Conservation (phyloP, 2,329 filamentous ascomycete species). For the Mycocentrospora acerina region DNA sequence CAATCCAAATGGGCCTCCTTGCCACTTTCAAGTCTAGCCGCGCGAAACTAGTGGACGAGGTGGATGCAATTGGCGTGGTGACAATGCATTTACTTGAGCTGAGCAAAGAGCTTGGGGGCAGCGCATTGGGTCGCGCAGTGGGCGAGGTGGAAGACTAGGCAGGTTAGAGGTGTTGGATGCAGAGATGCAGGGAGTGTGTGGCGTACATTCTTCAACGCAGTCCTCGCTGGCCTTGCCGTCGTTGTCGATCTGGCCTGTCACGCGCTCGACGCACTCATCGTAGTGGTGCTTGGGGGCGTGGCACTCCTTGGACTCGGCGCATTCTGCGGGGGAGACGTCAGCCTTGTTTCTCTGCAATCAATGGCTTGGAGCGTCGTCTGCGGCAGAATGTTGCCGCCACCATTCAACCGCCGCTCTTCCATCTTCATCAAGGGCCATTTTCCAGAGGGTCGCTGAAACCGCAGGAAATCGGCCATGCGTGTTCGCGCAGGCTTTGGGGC, state of each 20-base stretch:
- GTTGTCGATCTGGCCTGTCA: conserved; percentile 69
- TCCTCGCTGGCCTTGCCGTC: conserved; percentile 82
- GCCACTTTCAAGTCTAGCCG: conserved; percentile 16
- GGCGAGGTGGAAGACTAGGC: conserved; percentile 91
- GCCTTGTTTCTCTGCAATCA: conserved; percentile 3
- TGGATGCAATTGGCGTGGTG: conserved; percentile 10
- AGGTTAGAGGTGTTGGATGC: neutral
- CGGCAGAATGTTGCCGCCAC: no score
- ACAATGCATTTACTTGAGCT: conserved; percentile 72
- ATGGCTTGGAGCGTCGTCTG: no score
- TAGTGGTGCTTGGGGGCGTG: conserved; percentile 93
- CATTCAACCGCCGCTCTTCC: no score
- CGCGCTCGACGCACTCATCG: conserved; percentile 96
- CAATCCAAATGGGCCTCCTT: conserved; percentile 18
- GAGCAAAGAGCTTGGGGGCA: conserved; percentile 90
- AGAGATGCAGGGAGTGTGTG: neutral
- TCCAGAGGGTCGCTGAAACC: no score
- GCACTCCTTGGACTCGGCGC: conserved; percentile 83
- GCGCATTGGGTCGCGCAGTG: conserved; percentile 94
- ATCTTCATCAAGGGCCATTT: no score
- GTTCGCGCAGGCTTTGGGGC: conserved; percentile 1
- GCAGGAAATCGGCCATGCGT: conserved; percentile 6
- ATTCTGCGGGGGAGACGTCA: conserved; percentile 64
- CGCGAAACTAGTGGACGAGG: conserved; percentile 14
- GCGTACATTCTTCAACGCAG: conserved; percentile 98